Conservation (phyloP, 75 land plant genomes). For the Pseudotsuga menziesii region DNA sequence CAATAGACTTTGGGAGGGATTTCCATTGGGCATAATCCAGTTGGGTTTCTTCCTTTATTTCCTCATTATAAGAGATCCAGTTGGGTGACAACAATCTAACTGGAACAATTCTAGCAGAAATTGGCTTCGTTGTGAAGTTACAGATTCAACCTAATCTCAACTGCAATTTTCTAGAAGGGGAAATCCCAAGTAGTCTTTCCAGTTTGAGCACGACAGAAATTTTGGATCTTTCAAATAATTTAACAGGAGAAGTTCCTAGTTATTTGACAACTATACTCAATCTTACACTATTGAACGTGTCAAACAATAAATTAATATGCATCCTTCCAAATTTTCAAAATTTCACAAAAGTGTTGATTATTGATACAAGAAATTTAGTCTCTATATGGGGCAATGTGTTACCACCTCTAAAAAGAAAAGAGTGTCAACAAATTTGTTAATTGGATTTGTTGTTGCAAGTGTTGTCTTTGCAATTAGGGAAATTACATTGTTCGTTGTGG, state of each 20-base stretch:
- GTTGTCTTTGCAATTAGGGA: too few relatives aligned
- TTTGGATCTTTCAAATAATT: constrained; percentile 48
- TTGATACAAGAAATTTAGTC: constrained; percentile 2
- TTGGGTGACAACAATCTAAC: constrained; percentile 46
- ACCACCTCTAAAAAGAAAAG: too few relatives aligned
- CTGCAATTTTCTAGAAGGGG: constrained; percentile 31
- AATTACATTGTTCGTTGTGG: too few relatives aligned
- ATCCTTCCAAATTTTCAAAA: constrained; percentile 4
- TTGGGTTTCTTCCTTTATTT: too few relatives aligned
- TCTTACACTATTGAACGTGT: constrained; percentile 31
- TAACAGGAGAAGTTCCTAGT: constrained; percentile 39
- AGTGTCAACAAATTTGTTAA: too few relatives aligned
- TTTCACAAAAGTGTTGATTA: too few relatives aligned
- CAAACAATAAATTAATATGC: constrained; percentile 43
- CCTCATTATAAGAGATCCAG: constrained; percentile 28
- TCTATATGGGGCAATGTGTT: too few relatives aligned
- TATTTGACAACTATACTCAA: constrained; percentile 12
- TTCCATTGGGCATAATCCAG: too few relatives aligned
- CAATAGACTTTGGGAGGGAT: too few relatives aligned
- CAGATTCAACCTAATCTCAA: constrained; percentile 36
- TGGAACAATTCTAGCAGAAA: constrained; percentile 40
- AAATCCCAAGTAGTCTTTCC: constrained; percentile 21
- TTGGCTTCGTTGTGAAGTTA: constrained; percentile 44
- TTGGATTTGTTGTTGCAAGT: too few relatives aligned
- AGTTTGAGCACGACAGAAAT: constrained; percentile 18